Evolutionary conservation across 1,284 basidiomycete genomes (phyloP).

Genomic region (Laetiporus sulphureus): DNA sequence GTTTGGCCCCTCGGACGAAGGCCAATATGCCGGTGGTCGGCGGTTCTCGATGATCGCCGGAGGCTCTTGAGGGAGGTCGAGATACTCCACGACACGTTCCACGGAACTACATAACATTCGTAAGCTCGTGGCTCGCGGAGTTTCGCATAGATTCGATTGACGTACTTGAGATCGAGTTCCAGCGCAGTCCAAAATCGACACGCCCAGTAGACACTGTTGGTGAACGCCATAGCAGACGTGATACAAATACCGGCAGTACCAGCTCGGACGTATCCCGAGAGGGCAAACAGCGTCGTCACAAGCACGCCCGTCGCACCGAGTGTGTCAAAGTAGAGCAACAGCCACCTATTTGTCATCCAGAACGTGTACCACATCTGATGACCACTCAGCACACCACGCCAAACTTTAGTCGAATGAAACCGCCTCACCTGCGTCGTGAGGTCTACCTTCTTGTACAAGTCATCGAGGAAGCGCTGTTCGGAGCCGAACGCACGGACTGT

Average conservation of each 20-base stretch:
- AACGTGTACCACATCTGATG: constrained; percentile 74
- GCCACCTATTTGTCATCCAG: constrained; percentile 81
- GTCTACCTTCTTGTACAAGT: constrained; percentile 62
- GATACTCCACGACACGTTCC: constrained; percentile 86
- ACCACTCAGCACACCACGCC: too few relatives aligned
- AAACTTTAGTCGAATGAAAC: neutral
- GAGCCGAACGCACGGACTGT: constrained; percentile 88
- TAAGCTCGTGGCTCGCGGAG: neutral
- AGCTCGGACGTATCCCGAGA: constrained; percentile 60
- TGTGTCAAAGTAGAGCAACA: constrained; percentile 69
- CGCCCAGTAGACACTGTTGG: constrained; percentile 58
- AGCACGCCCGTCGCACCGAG: constrained; percentile 63
- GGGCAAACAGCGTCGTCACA: constrained; percentile 68
- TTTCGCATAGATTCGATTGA: constrained; percentile 4
- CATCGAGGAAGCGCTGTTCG: constrained; percentile 73
- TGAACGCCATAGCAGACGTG: constrained; percentile 65
- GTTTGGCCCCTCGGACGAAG: constrained; percentile 52
- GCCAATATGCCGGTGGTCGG: constrained; percentile 82
- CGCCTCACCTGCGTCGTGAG: constrained; percentile 48
- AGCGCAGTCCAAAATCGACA: constrained; percentile 57
- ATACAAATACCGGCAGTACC: constrained; percentile 86
- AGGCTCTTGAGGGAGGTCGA: constrained; percentile 83
- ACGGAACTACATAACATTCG: constrained; percentile 47
- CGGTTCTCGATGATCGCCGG: constrained; percentile 61
- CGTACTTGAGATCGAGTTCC: constrained; percentile 62